Base-by-base conservation (phyloP, 2,329 filamentous ascomycete species). In the Xylaria sp. region DNA sequence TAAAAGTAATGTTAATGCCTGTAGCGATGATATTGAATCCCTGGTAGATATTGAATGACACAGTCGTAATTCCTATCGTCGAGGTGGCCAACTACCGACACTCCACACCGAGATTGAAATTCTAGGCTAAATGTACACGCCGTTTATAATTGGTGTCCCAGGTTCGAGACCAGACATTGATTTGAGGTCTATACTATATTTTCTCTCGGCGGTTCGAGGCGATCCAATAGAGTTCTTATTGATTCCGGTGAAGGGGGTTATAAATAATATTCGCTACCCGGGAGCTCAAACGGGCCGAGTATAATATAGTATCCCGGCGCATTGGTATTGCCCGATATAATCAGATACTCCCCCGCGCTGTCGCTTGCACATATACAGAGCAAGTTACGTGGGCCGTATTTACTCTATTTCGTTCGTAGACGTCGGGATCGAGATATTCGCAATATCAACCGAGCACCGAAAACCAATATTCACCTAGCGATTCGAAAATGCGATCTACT, bases 71-170 rank as follows among this genome's bases (percentile, higher is more conserved):
- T 38, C 17, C 6, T 36, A 17, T 31, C 40, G 7, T 57, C 15
- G 10, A 31, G 38, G 44, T 56, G 10, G 38, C 28, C 11, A 68
- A 65, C 57, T 68, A 68, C 66, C 66, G 66, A 62, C 31, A 2
- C 20, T 46, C 15, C 26, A 38, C 40, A 61, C 44, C 58, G 36
- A 68, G n/a, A 65, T 57, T 42, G 49, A 26, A 28, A 26, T 33
- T 65, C 57, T 33, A 68, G 66, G 62, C 66, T 68, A 68, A 68
- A 68, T 68, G 46, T 53, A 40, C n/a, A 26, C 33, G 40, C 62
- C 6, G 4, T 58, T n/a, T 23, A 31, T 46, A 26, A 17, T 53
- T 15, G 44, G 42, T 23, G 51, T 49, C 9, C 13, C n/a, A 26
- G n/a, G 36, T 62, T 65, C 44, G 20, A 68, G 56, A 26, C 31